Percentiles rank a stretch among this genome's conserved stretches.
Conservation (phyloP, 352 stramenopile species). For the Pythium aristosporum region DNA sequence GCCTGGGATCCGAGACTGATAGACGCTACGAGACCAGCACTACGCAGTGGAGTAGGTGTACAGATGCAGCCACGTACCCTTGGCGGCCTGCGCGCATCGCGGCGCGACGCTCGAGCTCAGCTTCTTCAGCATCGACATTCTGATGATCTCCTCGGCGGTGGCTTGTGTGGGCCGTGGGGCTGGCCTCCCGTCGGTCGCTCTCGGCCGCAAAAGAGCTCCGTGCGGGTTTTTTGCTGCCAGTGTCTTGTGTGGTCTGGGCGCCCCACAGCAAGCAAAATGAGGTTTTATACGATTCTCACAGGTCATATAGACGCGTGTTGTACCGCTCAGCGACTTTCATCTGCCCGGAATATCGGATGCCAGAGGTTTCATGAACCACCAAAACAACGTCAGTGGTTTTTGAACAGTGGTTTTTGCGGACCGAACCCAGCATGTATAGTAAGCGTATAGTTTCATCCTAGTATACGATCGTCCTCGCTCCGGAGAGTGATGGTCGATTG, state of each 20-base stretch:
- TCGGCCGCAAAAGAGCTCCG: constrained; percentile 15
- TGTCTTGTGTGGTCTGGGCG: neutral
- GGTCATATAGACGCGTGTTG: neutral
- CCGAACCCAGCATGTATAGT: neutral
- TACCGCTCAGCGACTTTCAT: neutral
- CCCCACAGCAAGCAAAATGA: constrained; percentile 1
- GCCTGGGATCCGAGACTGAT: neutral
- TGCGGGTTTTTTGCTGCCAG: constrained; percentile 27
- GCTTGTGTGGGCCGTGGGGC: constrained; percentile 20
- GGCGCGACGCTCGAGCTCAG: constrained; percentile 54
- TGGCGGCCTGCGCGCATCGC: constrained; percentile 55
- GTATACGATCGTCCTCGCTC: too few relatives aligned
- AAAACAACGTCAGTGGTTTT: constrained; percentile 23
- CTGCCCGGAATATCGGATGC: constrained; percentile 3
- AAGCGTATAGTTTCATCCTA: too few relatives aligned
- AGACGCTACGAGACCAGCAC: neutral
- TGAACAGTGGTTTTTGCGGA: constrained; percentile 22
- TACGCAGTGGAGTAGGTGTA: neutral
- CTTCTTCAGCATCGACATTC: constrained; percentile 74
- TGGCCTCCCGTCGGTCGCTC: constrained; percentile 23
- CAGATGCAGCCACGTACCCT: constrained; percentile 28
- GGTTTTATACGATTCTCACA: constrained; percentile 26
- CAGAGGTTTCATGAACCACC: constrained; percentile 24
- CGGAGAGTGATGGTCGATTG: constrained; percentile 18
- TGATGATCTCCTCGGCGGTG: constrained; percentile 11